Evolutionary conservation across 306 rosid genomes (phyloP), one percentile per base, ranked within the genome.

Genomic region (Echinosophora koreensis): DNA sequence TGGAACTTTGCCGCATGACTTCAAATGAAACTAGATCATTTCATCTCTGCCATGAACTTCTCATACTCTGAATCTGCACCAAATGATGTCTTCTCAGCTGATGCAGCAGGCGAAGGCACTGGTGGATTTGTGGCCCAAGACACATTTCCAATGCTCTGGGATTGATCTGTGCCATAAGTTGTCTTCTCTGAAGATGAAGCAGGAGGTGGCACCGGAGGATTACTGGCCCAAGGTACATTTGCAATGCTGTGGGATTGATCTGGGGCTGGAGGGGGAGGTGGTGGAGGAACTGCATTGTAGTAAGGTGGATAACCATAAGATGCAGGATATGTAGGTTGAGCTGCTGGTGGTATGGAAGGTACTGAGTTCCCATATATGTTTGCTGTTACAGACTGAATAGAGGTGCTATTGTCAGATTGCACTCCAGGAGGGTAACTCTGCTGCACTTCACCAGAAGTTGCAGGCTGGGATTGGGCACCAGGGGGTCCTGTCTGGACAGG

Each of bases 1-100:
- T 72, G 74, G 47, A 74, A 76, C 66, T 22, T 69, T 3, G 71
- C 67, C 64, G 71, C 63, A 47, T 52, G 17, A 17, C 35, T 16
- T 11, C 28, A 72, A 38, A 58, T 6, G 80, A 76, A 71, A 66
- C 80, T 28, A 10, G 35, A 78, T 96, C 90, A 96, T 81, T 92
- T 96, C 91, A 91, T 92, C 92, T 96, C 98, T 28, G 97, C 90
- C 99, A 96, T 96, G 89, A 95, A 95, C 83, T 88, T 95, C 86
- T 96, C 99, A 38, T 92, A 96, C 83, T 92, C 98, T 5, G 97
- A 89, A 73, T 96, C 98, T 47, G 97, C 89, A 62, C 92, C 98
- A 56, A 83, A 79, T 12, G 87, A 37, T 58, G 90, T 34, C 78
- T 84, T 89, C 80, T 90, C 97, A 2, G 88, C 82, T 42, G 96